These are phyloP conservation scores for Arthrobotrys megalospora DNA, from an alignment of 2,329 filamentous ascomycete genomes.

Conservation along the genomic window DNA sequence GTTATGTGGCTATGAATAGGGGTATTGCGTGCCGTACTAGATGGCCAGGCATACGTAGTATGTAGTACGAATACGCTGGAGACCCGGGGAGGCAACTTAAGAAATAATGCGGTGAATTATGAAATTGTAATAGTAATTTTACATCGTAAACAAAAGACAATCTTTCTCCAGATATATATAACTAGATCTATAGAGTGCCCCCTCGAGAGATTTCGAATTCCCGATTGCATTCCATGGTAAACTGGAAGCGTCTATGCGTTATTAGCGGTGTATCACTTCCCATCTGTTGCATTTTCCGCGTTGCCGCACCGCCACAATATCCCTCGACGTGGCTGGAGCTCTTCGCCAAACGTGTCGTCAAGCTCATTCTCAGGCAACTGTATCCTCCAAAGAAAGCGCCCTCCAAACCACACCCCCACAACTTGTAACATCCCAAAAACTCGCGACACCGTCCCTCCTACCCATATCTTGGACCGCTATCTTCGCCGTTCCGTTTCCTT, in stretches of 20 bases:
- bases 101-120: neutral
- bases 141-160: too few relatives aligned
- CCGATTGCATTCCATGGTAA: too few relatives aligned
- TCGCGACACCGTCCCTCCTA: conserved; percentile 12
- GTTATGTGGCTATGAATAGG: neutral
- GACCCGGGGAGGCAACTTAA: too few relatives aligned
- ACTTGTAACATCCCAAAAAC: neutral
- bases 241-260: too few relatives aligned
- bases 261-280: too few relatives aligned
- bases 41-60: too few relatives aligned
- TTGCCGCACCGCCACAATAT: conserved; percentile 48
- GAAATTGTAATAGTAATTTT: too few relatives aligned
- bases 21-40: too few relatives aligned
- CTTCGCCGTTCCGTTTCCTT: neutral
- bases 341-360: conserved; percentile 61
- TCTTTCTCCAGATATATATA: too few relatives aligned
- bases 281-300: conserved; percentile 50
- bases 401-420: conserved; percentile 26
- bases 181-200: too few relatives aligned
- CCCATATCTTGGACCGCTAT: neutral
- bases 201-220: too few relatives aligned
- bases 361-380: conserved; percentile 53
- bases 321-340: conserved; percentile 37
- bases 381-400: conserved; percentile 38
- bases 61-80: too few relatives aligned